Evolutionary conservation across 2,329 filamentous ascomycete genomes (phyloP).

Genomic region (Taxawa tesnikishii): DNA sequence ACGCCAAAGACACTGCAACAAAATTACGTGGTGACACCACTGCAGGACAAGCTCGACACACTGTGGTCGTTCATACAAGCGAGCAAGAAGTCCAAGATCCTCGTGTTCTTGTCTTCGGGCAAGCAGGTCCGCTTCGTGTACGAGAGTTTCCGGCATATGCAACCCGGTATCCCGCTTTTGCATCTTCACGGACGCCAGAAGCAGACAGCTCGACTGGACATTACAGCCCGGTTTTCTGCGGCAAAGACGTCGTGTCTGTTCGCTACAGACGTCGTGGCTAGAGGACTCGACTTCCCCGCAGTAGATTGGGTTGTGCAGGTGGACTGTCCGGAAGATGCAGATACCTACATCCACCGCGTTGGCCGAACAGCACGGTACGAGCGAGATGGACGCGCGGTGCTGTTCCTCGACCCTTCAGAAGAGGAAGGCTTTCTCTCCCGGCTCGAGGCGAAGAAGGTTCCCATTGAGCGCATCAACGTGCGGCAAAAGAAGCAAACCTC

Average conservation of each 20-base stretch:
- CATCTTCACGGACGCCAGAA: slow-evolving; percentile 93
- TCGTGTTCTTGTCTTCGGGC: slow-evolving; percentile 88
- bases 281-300: slow-evolving; percentile 88
- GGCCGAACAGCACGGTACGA: slow-evolving; percentile 92
- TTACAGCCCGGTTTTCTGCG: slow-evolving; percentile 69
- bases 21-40: slow-evolving; percentile 75
- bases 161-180: slow-evolving; percentile 84
- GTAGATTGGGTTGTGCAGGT: slow-evolving; percentile 98
- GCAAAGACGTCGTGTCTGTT: slow-evolving; percentile 81
- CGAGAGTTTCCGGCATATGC: slow-evolving; percentile 82
- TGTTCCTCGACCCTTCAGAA: slow-evolving; percentile 88
- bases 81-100: slow-evolving; percentile 85
- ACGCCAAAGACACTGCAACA: slow-evolving; percentile 80
- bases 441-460: slow-evolving; percentile 79
- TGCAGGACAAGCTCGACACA: slow-evolving; percentile 82
- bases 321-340: slow-evolving; percentile 92
- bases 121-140: slow-evolving; percentile 96
- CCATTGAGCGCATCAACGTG: slow-evolving; percentile 75
- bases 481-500: slow-evolving; percentile 80
- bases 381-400: slow-evolving; percentile 70
- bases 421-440: slow-evolving; percentile 82
- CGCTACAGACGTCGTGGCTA: slow-evolving; percentile 86
- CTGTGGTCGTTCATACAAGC: slow-evolving; percentile 85
- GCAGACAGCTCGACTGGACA: slow-evolving; percentile 75
- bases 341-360: slow-evolving; percentile 95